These are phyloP conservation scores for Xylariaceae sp. DNA, from an alignment of 2,329 filamentous ascomycete species.

Conservation along the genomic window DNA sequence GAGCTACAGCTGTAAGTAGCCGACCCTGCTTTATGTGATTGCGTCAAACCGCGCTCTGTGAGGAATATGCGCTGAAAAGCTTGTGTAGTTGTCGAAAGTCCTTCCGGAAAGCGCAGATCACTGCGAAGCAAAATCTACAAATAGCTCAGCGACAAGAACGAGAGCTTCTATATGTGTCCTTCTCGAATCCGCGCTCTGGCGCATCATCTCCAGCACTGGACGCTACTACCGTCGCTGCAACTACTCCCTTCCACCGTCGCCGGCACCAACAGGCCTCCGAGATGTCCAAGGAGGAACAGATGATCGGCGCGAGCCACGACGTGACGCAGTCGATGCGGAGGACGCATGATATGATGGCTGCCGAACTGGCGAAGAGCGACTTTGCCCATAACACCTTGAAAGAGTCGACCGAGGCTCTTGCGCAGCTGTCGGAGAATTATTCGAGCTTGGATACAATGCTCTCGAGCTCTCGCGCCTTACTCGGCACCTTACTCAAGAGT, in stretches of 20 bases:
- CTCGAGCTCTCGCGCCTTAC: constrained; percentile 66
- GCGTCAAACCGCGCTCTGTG: background rate
- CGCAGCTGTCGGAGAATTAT: constrained; percentile 76
- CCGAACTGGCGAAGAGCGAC: constrained; percentile 78
- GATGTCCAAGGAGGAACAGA: constrained; percentile 58
- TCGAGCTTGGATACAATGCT: constrained; percentile 73
- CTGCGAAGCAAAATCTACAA: constrained; percentile 71
- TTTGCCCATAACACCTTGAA: constrained; percentile 87
- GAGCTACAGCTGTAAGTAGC: constrained; percentile 64
- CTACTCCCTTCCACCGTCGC: constrained; percentile 31
- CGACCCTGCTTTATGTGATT: background rate
- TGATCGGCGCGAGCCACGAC: constrained; percentile 71
- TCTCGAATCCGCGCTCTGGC: constrained; percentile 43
- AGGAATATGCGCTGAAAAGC: constrained; percentile 3
- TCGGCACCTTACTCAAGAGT: constrained; percentile 74
- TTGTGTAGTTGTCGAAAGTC: constrained; percentile 51
- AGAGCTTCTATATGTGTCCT: constrained; percentile 66
- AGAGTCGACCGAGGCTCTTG: constrained; percentile 78
- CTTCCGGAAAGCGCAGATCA: constrained; percentile 78
- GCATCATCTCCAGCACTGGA: constrained; percentile 34
- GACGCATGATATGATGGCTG: constrained; percentile 81
- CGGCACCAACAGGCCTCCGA: constrained; percentile 35
- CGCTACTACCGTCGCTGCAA: constrained; percentile 29
- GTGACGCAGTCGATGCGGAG: constrained; percentile 79
- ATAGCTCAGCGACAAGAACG: constrained; percentile 71